Base-by-base conservation (phyloP, 2,329 filamentous ascomycete species). In the Chalaropsis thielavioides region DNA sequence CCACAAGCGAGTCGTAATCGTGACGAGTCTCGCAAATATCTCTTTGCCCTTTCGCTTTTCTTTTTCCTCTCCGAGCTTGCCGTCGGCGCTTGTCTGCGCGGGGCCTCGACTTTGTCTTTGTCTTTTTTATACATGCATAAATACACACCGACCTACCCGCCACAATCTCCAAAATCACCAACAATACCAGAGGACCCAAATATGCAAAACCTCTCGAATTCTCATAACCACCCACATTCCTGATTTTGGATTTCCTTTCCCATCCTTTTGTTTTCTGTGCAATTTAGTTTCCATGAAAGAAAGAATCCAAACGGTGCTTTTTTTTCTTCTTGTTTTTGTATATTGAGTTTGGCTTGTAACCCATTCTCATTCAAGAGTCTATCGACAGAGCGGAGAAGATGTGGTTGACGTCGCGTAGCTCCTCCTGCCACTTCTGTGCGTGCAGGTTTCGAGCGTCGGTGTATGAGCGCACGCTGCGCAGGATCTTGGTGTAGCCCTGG, bases 381-480 rank as follows among this genome's bases (percentile, higher is more conserved):
- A 61, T 44, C 24, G 51, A 13, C 35, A 43, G 38, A 17, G 17
- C 40, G n/a, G 69, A 91, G 92, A 91, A 92, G 27, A 95, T 80
- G 41, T 87, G 83, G 68, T 85, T 86, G 74, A 94, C 85, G 70
- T 92, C 87, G 58, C 85, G 83, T 22, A 94, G 74, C 69, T 86
- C 87, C 71, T 89, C 84, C 6, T 79, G 77, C 1, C 79, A 75
- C 19, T 80, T 79, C n/a, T 79, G 77, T 0, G 81, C 82, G 22
- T 78, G 83, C 7, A 81, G 77, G 67, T 84, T 88, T 60, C 90
- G 83, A 69, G 94, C 89, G 70, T 89, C 85, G 35, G 91, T 89
- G 74, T 96, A 92, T 51, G 84, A 82, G 22, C 92, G 87, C 68
- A 96, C 85, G 64, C 83, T 87, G 62, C 85, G 86, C 64, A 96